phyloP scores from a whole-genome alignment of 2,329 filamentous ascomycete species.

The Trichoderma sp. region DNA sequence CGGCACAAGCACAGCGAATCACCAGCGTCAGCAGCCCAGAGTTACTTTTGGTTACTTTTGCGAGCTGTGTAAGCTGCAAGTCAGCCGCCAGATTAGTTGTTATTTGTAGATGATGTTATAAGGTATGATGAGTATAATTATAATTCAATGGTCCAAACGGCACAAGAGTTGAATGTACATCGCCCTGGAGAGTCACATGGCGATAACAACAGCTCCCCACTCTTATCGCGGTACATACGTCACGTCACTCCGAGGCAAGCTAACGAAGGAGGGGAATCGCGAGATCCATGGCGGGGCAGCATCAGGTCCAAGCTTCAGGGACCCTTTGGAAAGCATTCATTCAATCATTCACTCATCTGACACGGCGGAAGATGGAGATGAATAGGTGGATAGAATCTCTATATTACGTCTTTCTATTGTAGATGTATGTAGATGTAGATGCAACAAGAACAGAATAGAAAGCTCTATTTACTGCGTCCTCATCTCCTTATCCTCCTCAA shows the following conservation, averaged over 20 bases:
- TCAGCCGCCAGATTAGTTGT: too few relatives aligned
- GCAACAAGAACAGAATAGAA: background rate
- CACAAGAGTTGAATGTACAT: background rate
- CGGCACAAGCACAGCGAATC: background rate
- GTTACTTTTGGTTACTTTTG: background rate
- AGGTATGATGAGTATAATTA: background rate
- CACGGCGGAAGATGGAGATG: background rate
- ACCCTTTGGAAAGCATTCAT: too few relatives aligned
- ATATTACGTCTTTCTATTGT: background rate
- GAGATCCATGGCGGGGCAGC: slow-evolving; percentile 10
- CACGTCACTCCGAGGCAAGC: slow-evolving; percentile 5
- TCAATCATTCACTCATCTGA: background rate
- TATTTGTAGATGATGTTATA: too few relatives aligned
- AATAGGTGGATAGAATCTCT: background rate
- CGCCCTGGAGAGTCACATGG: background rate
- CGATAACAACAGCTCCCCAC: background rate
- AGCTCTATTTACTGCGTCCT: slow-evolving; percentile 59
- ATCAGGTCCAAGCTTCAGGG: background rate
- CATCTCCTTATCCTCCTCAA: slow-evolving; percentile 72
- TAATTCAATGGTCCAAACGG: background rate
- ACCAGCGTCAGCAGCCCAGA: background rate
- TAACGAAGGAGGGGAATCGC: slow-evolving; percentile 1
- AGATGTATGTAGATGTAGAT: background rate
- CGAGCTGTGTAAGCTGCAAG: background rate
- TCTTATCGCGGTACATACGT: slow-evolving; percentile 14